Conservation (phyloP, 108 stramenopile species). For the Fragilaria crotonensis region DNA sequence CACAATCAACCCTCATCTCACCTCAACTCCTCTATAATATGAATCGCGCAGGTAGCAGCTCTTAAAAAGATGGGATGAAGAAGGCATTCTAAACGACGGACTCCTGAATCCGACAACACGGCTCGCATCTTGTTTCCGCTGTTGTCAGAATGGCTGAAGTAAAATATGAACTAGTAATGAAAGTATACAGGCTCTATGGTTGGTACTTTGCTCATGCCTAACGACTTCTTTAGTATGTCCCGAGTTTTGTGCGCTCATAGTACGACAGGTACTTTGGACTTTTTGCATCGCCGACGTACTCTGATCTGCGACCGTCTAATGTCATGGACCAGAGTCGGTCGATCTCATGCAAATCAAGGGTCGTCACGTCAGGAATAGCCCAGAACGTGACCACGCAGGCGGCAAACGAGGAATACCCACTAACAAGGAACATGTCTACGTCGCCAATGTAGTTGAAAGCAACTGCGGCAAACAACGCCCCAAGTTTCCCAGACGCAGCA, state of each 20-base stretch:
- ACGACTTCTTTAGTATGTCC: too few relatives aligned
- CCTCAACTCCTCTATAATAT: too few relatives aligned
- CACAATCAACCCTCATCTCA: too few relatives aligned
- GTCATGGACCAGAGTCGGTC: constrained; percentile 57
- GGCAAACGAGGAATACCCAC: constrained; percentile 47
- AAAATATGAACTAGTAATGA: too few relatives aligned
- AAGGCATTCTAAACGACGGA: too few relatives aligned
- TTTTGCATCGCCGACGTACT: constrained; percentile 50
- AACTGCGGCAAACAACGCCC: constrained; percentile 64
- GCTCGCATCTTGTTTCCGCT: too few relatives aligned
- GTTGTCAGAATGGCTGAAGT: too few relatives aligned
- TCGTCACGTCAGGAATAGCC: constrained; percentile 58
- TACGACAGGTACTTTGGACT: constrained; percentile 44
- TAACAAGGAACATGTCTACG: constrained; percentile 40
- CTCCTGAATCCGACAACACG: too few relatives aligned
- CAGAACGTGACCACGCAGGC: constrained; percentile 44
- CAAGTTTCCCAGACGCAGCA: constrained; percentile 61
- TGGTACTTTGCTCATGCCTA: too few relatives aligned
- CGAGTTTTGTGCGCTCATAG: constrained; percentile 34
- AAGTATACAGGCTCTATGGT: too few relatives aligned
- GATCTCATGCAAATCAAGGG: constrained; percentile 49
- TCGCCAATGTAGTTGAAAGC: constrained; percentile 41
- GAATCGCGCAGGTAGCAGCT: too few relatives aligned
- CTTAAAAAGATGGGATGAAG: too few relatives aligned
- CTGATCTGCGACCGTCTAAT: constrained; percentile 19